phyloP scores from a whole-genome alignment of 768 basidiomycete species.

The Xerocomus spinulosus region DNA sequence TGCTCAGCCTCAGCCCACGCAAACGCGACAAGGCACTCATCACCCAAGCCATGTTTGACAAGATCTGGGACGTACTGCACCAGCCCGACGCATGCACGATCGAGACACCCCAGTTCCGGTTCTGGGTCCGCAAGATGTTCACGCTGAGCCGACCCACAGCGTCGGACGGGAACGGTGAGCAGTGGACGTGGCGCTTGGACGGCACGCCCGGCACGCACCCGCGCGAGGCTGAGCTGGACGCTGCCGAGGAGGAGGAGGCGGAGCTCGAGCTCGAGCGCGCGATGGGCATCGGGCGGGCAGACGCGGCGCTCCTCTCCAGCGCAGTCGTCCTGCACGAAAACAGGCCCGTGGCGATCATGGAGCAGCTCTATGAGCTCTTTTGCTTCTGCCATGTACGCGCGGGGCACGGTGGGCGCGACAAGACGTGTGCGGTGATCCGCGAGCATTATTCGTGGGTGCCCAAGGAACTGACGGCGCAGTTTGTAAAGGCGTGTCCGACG shows the following conservation, averaged over 20 bases:
- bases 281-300: constrained; percentile 13
- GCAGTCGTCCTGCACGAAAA: constrained; percentile 66
- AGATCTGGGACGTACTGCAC: constrained; percentile 65
- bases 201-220: neutral
- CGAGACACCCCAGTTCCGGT: constrained; percentile 66
- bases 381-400: constrained; percentile 65
- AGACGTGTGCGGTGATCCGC: constrained; percentile 62
- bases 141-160: constrained; percentile 34
- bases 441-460: constrained; percentile 79
- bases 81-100: constrained; percentile 43
- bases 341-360: constrained; percentile 69
- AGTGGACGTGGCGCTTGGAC: neutral
- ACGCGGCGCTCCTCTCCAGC: constrained; percentile 9
- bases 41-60: constrained; percentile 63
- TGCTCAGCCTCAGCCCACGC: constrained; percentile 51
- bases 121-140: constrained; percentile 85
- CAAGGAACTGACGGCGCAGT: constrained; percentile 75
- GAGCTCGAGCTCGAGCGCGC: constrained; percentile 16
- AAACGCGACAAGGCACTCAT: constrained; percentile 70
- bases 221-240: too few relatives aligned
- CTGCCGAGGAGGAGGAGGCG: neutral
- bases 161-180: too few relatives aligned
- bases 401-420: constrained; percentile 75
- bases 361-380: constrained; percentile 74
- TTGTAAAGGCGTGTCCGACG: constrained; percentile 76